Base-by-base conservation (phyloP, 148 eudicot genomes). In the Limonium bicolor region DNA sequence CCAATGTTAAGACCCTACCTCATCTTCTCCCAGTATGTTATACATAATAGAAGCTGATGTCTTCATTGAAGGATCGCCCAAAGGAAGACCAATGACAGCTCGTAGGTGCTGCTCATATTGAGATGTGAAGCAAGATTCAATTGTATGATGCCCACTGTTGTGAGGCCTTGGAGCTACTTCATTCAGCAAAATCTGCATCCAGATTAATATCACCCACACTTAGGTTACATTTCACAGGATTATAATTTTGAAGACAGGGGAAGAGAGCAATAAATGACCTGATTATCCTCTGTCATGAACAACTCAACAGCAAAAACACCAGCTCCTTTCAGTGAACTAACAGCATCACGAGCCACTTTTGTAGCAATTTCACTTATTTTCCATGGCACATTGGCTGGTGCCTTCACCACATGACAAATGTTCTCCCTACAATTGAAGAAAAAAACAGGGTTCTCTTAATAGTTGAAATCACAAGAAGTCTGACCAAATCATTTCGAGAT, bases 151-250 rank as follows among this genome's bases (percentile, higher is more conserved):
- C 39, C 97, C 97, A 46, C 95, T 90, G 33, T 90, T 90, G 60
- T 90, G 97, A 53, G 97, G 93, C 58, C 97, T 72, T 14, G 96
- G 96, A 35, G 96, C 96, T 47, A 86, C 96, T 70, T 86, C 96
- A 66, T 86, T 86, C 27, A 80, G 68, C 53, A 90, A 60, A 74
- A 90, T 71, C 95, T 90, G 73, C 23, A 9, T 36, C 13, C 43
- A 55, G 33, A 36, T 33, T 9, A 45, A 10, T 22, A 15, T 4
- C 23, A 8, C 28, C 27, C 2, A 34, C 32, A 33, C 29, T 20
- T 12, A 4, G 20, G 11, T 34, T 3, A 16, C 37, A 34, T 10
- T 3, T 34, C 4, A 10, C 4, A 34, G 11, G n/a, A n/a, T n/a
- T n/a, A n/a, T n/a, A n/a, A n/a, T n/a, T n/a, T 18, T 34, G 42